Evolutionary conservation across 2,329 filamentous ascomycete genomes (phyloP), one percentile per base, ranked within the genome.

Genomic region (Corinectria fuckeliana): DNA sequence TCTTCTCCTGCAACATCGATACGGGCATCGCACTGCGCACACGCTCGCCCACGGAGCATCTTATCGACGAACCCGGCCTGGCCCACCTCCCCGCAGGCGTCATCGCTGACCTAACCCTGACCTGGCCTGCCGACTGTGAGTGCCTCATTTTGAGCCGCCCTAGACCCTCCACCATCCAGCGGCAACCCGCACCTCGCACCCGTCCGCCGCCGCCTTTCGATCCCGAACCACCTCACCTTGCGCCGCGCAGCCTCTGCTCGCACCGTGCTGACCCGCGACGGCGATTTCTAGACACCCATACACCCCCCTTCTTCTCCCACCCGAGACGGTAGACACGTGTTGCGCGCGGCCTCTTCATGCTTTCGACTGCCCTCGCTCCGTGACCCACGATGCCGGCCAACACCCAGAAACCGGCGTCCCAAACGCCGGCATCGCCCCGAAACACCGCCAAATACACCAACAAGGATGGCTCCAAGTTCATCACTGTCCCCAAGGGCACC

Each of bases 401-500:
- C 74, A 80, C 81, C 72, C 80, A 80, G 71, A 81, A 80, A 73
- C 74, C 81, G 74, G 80, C 81, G 68, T 69, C 76, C 56, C 79
- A 79, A 70, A 73, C 78, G 64, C 81, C 85, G 69, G 74, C 80
- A 65, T 85, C 84, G 60, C 81, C 85, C 51, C 79, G 78, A 60
- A 77, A 78, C 49, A 85, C 83, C 16, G 81, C 86, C 25, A 88
- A 87, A 70, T 88, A 88, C 72, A 86, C 82, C 61, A 89, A 88
- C 71, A 88, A 88, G 74, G 86, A 90, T 78, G 87, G 87, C 59
- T 88, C 86, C 61, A 89, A 89, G 77, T 87, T 87, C 74, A 88
- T 89, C 72, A 88, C 85, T 41, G 82, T 88, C 13, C 85, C 86
- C 26, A 88, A 88, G 74, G 76, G 77, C 52, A 78, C 77, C 32